Evolutionary conservation across 768 basidiomycete genomes (phyloP).

Genomic region (Panellus pusillus): DNA sequence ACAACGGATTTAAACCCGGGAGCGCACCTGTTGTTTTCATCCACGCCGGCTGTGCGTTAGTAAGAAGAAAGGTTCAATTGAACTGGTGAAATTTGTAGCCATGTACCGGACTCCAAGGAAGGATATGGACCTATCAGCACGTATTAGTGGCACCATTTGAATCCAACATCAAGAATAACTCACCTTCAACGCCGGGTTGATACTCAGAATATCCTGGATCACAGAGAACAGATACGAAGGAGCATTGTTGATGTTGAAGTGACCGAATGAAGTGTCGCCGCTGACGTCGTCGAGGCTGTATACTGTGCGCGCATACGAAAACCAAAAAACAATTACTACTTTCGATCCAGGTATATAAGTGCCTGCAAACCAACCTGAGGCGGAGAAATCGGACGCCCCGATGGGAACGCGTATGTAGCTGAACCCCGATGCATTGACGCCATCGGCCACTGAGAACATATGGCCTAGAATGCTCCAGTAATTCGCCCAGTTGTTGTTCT

Average conservation of each 20-base stretch:
- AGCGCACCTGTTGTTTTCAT: slow-evolving; percentile 48
- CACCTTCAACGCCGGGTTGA: slow-evolving; percentile 39
- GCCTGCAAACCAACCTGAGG: slow-evolving; percentile 29
- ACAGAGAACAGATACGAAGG: slow-evolving; percentile 66
- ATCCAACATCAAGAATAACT: background rate
- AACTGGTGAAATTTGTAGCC: background rate
- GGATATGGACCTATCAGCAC: slow-evolving; percentile 45
- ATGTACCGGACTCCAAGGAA: slow-evolving; percentile 77
- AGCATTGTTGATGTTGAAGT: slow-evolving; percentile 56
- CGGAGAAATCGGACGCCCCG: slow-evolving; percentile 75
- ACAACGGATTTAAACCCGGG: no score
- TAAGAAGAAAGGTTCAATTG: background rate
- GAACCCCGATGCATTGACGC: slow-evolving; percentile 51
- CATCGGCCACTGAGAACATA: slow-evolving; percentile 63
- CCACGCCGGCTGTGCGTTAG: slow-evolving; percentile 61
- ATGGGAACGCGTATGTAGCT: slow-evolving; percentile 53
- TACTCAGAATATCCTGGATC: slow-evolving; percentile 58
- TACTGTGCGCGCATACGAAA: slow-evolving; percentile 28
- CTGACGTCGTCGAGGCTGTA: slow-evolving; percentile 66
- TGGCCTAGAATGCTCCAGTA: slow-evolving; percentile 60
- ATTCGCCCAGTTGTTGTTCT: slow-evolving; percentile 51
- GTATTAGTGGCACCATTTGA: slow-evolving; percentile 1
- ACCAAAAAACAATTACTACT: background rate
- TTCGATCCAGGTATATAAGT: background rate
- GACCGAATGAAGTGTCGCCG: slow-evolving; percentile 57